Conservation (phyloP, 331 rosid genomes). For the Rhamnella rubrinervis region DNA sequence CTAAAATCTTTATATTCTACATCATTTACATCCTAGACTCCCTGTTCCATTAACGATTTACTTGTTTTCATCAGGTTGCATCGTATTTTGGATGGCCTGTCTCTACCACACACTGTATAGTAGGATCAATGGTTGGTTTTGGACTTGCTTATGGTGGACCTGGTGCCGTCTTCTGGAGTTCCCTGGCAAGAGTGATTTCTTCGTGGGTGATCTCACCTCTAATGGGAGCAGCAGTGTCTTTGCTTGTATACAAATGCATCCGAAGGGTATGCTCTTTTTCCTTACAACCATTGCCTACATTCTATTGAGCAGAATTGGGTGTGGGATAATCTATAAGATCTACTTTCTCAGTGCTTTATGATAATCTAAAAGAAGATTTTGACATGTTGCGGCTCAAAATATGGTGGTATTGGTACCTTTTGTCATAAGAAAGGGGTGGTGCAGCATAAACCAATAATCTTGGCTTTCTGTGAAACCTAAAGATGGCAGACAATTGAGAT, state of each 20-base stretch:
- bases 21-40: neutral
- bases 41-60: constrained; percentile 10
- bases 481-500: neutral
- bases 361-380: neutral
- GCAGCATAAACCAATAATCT: neutral
- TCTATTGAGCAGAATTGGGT: constrained; percentile 4
- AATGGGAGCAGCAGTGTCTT: constrained; percentile 83
- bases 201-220: constrained; percentile 93
- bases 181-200: constrained; percentile 82
- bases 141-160: constrained; percentile 84
- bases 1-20: neutral
- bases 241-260: constrained; percentile 90
- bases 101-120: constrained; percentile 95
- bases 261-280: constrained; percentile 69
- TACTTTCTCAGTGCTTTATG: no score
- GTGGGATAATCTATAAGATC: neutral
- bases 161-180: constrained; percentile 97
- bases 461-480: neutral
- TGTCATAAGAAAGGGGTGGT: neutral
- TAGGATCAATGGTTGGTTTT: constrained; percentile 98
- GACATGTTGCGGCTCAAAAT: neutral
- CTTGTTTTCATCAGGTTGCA: constrained; percentile 55
- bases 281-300: constrained; percentile 12
- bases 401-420: no score
- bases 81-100: constrained; percentile 97